phyloP scores from a whole-genome alignment of 495 filamentous ascomycete genomes.

The Cladorrhinum samala region DNA sequence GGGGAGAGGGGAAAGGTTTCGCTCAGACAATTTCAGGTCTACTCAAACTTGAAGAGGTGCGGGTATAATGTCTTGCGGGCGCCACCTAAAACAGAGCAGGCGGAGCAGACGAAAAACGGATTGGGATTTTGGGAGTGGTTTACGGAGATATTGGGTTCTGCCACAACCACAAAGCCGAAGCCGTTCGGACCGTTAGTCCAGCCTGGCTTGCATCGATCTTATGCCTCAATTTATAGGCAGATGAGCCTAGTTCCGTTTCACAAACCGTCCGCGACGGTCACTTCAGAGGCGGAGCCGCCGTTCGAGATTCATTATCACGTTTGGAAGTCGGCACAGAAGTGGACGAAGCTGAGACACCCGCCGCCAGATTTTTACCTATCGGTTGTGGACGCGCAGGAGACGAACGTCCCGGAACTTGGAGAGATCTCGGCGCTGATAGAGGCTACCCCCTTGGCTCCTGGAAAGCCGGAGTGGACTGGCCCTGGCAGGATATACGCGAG shows the following conservation, averaged over 20 bases:
- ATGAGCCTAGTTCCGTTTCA: slow-evolving; percentile 71
- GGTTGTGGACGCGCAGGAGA: slow-evolving; percentile 69
- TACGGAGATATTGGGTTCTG: slow-evolving; percentile 31
- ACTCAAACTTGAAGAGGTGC: slow-evolving; percentile 69
- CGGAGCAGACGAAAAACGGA: slow-evolving; percentile 1
- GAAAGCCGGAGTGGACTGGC: slow-evolving; percentile 43
- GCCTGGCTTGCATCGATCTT: slow-evolving; percentile 73
- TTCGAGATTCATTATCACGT: slow-evolving; percentile 70
- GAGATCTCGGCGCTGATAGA: slow-evolving; percentile 66
- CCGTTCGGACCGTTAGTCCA: slow-evolving; percentile 63
- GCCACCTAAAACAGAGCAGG: slow-evolving; percentile 27
- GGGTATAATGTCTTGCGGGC: slow-evolving; percentile 77
- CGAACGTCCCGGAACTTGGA: slow-evolving; percentile 60
- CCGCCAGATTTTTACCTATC: slow-evolving; percentile 75
- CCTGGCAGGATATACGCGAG: slow-evolving; percentile 50
- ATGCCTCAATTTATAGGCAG: slow-evolving; percentile 68
- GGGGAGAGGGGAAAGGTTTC: slow-evolving; percentile 53
- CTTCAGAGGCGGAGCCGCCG: slow-evolving; percentile 34
- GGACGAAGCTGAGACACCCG: slow-evolving; percentile 69
- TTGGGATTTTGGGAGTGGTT: slow-evolving; percentile 38
- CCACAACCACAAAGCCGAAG: slow-evolving; percentile 1
- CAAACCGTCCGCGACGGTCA: slow-evolving; percentile 34
- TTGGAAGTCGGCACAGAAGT: slow-evolving; percentile 62
- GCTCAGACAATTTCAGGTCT: slow-evolving; percentile 84
- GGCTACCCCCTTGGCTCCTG: slow-evolving; percentile 59